These are phyloP conservation scores for Thermothielavioides terrestris DNA, from an alignment of 495 filamentous ascomycete genomes.

Conservation along the genomic window DNA sequence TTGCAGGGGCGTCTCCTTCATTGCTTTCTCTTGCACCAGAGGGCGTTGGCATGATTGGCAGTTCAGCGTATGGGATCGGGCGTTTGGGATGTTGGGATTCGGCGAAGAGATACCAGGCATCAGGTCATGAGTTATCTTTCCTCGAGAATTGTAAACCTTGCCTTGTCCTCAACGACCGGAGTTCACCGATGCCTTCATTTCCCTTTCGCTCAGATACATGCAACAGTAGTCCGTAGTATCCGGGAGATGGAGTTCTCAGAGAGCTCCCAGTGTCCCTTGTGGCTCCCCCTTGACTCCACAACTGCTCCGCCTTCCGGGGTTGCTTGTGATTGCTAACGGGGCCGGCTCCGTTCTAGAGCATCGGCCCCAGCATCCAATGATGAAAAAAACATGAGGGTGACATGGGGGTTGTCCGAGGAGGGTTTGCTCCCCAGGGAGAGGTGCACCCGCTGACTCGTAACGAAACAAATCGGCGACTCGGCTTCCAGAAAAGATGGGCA, in stretches of 20 bases:
- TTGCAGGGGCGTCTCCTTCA: slow-evolving; percentile 2
- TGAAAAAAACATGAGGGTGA: not conserved
- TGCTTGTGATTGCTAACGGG: slow-evolving; percentile 1
- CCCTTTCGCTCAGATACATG: too few species aligned
- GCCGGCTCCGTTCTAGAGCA: slow-evolving; percentile 1
- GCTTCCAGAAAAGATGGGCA: slow-evolving; percentile 9
- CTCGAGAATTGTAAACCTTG: not conserved
- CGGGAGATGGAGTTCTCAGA: not conserved
- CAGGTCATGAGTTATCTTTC: not conserved
- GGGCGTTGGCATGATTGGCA: not conserved
- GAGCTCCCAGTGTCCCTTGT: not conserved
- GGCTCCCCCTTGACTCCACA: not conserved
- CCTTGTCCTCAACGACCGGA: too few species aligned
- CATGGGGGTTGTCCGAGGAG: slow-evolving; percentile 1
- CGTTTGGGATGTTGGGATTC: not conserved
- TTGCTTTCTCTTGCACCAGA: not conserved
- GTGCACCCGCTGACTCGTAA: slow-evolving; percentile 5
- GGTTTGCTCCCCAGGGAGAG: not conserved
- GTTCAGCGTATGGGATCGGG: not conserved
- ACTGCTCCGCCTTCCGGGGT: not conserved
- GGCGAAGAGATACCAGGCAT: slow-evolving; percentile 6
- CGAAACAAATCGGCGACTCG: slow-evolving; percentile 9
- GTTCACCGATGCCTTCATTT: too few species aligned
- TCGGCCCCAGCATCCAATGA: not conserved
- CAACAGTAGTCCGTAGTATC: too few species aligned